phyloP scores from a whole-genome alignment of 768 basidiomycete genomes.

The Daedaleopsis nitida region DNA sequence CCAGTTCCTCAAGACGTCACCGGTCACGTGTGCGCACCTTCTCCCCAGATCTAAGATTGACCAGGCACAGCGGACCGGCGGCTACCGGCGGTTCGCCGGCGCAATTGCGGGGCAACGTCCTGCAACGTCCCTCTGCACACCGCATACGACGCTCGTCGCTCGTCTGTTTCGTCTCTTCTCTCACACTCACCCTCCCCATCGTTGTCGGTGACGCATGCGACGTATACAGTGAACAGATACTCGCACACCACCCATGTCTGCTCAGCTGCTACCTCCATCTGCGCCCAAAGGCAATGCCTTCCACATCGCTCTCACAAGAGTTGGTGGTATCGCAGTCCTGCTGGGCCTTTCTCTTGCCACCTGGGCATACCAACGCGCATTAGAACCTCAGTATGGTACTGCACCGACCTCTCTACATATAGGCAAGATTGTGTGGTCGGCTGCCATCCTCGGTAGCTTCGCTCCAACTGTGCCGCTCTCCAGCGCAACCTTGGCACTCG shows the following conservation, averaged over 20 bases:
- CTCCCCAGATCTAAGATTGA: conserved; percentile 9
- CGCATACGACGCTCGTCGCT: neutral
- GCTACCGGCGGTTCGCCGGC: conserved; percentile 11
- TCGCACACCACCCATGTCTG: conserved; percentile 1
- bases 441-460: conserved; percentile 36
- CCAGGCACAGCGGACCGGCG: neutral
- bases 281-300: conserved; percentile 11
- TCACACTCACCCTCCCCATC: conserved; percentile 2
- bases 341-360: conserved; percentile 54
- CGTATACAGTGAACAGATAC: neutral
- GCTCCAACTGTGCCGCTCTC: conserved; percentile 35
- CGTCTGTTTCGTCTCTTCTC: neutral
- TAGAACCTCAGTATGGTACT: conserved; percentile 72
- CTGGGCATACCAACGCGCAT: conserved; percentile 60
- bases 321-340: conserved; percentile 23
- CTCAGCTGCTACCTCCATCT: neutral
- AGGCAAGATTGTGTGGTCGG: conserved; percentile 37
- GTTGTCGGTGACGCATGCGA: conserved; percentile 3
- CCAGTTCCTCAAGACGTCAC: conserved; percentile 10
- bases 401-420: conserved; percentile 56
- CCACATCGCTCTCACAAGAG: conserved; percentile 21
- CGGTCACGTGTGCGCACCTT: conserved; percentile 15
- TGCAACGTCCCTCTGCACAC: neutral
- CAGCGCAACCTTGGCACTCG: conserved; percentile 39
- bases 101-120: neutral